Base-by-base conservation (phyloP, 2,329 filamentous ascomycete species). In the Arthrobotrys pseudoclavata region DNA sequence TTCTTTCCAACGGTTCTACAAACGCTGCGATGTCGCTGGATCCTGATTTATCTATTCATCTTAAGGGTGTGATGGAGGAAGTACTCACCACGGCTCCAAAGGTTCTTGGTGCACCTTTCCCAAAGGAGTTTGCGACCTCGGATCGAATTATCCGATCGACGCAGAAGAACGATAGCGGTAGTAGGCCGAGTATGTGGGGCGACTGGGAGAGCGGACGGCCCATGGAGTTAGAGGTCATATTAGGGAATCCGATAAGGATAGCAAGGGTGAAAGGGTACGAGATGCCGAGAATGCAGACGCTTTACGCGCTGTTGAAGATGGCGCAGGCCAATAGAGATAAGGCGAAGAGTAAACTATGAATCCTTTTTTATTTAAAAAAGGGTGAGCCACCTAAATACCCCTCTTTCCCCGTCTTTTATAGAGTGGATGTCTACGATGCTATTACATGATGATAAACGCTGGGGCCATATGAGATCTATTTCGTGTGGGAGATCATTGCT, bases 211-310 rank as follows among this genome's bases (percentile, higher is more conserved):
- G 85, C 1, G 88, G 89, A 0, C 86, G 89, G 81, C 87, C 87
- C 47, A 86, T 92, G 86, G 91, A 93, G 85, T 82, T 92, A 62
- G 91, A 92, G 83, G 91, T 91, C 40, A 91, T 92, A 47, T 82
- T 92, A 24, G 91, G 91, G 0, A 92, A 92, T 82, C 90, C 91
- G 0, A 88, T 92, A 31, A 84, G 89, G 79, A 89, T 91, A 55
- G 91, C 90, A 9, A 84, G 88, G 80, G 86, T 86, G 66, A 86
- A 86, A 62, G 90, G 90, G 0, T 87, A 90, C 4, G 87, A 90
- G 81, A 87, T 92, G 87, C 89, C 89, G 10, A 84, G 89, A 82
- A 81, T 92, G 84, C 74, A 77, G 67, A 77, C 24, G 5, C 42
- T 77, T 1, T 77, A 77, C 22, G 74, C 74, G 2, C 42, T 77